Evolutionary conservation across 441 rosid species (phyloP).

Genomic region (Geranium incanum): DNA sequence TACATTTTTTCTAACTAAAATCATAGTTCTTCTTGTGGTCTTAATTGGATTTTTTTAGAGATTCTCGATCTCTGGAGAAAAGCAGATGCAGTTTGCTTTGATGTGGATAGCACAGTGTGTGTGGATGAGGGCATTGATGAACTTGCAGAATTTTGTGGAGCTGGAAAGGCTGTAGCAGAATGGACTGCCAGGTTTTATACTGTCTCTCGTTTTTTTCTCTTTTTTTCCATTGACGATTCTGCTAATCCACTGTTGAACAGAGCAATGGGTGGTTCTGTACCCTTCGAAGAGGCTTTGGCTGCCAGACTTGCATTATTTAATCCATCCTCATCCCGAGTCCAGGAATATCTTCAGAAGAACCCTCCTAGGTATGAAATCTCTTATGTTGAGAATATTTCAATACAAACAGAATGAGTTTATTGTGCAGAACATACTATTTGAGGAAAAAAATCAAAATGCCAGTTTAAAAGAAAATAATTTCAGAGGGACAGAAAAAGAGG

Average conservation of each 20-base stretch:
- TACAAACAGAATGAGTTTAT: background rate
- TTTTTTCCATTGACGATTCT: conserved; percentile 13
- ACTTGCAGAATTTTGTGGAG: conserved; percentile 96
- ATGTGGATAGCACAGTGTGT: conserved; percentile 98
- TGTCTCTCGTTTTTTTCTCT: conserved; percentile 12
- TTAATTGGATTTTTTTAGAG: conserved; percentile 34
- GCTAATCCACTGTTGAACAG: conserved; percentile 23
- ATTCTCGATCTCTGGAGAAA: conserved; percentile 68
- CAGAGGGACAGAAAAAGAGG: background rate
- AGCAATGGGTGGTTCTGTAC: conserved; percentile 97
- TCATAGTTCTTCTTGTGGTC: conserved; percentile 21
- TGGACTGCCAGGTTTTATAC: conserved; percentile 86
- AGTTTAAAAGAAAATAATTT: background rate
- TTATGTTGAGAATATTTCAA: conserved; percentile 6
- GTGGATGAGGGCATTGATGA: conserved; percentile 95
- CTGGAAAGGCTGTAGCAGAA: conserved; percentile 94
- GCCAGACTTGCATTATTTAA: conserved; percentile 76
- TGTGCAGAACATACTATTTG: background rate
- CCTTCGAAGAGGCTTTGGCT: conserved; percentile 89
- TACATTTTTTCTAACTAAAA: background rate
- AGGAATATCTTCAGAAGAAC: conserved; percentile 61
- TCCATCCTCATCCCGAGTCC: conserved; percentile 71
- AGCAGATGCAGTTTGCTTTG: conserved; percentile 85
- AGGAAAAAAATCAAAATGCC: background rate
- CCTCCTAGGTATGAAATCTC: conserved; percentile 63